Base-by-base conservation (phyloP, 108 stramenopile genomes). In the Craspedostauros australis region DNA sequence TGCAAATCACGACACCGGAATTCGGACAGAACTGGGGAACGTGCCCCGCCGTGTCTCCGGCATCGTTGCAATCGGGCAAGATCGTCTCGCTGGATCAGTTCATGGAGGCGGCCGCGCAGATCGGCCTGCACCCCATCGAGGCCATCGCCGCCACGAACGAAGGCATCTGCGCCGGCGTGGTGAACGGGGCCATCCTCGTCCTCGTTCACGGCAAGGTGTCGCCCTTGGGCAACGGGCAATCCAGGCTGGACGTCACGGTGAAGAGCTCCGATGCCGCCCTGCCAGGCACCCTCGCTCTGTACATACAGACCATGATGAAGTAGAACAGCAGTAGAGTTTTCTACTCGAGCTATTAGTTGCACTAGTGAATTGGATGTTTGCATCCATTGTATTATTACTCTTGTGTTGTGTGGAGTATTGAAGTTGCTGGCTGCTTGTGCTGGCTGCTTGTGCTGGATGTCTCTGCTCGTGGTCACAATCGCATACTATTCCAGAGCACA, bases 1-100 rank as follows among this genome's bases (percentile, higher is more conserved):
- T 94, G 31, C 39, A 50, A 30, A 93, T 97, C 50, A 82, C 68
- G 27, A 97, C 96, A 0, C 73, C 83, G 16, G 91, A 93, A 54
- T 97, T 97, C 44, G 96, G 96, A 42, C 64, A 77, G 46, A 62
- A 77, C 31, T 97, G 96, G 96, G 91, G 94, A 3, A 47, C 46
- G 30, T 82, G 80, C 45, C 54, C 80, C 15, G 74, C 70, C 6
- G 77, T 75, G 37, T 72, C 75, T 46, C 80, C 87, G 19, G 40
- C 66, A 5, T 69, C 70, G 31, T 29, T 83, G 5, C 50, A 54
- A 21, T 73, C 79, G 1, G 57, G 73, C 23, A 65, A 70, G 34
- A 28, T 58, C 19, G 31, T 58, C 4, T 66, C 54, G 26, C 53
- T 95, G 16, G 58, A 77, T 29, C 54, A 65, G 24, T 84, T 72